These are phyloP conservation scores for Anisogramma anomala DNA, from an alignment of 2,329 filamentous ascomycete species.

Conservation along the genomic window DNA sequence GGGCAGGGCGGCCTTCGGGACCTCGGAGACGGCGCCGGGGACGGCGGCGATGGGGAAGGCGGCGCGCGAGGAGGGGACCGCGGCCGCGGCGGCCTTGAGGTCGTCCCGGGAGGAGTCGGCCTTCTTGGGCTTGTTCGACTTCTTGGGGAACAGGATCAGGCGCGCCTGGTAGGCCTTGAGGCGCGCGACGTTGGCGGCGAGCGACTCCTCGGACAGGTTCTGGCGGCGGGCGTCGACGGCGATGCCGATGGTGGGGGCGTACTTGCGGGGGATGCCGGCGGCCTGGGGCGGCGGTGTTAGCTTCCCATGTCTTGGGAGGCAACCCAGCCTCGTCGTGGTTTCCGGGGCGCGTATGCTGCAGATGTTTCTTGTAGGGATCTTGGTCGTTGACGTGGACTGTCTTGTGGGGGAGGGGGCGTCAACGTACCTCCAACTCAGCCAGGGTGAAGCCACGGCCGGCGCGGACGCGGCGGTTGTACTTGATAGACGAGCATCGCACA, in stretches of 20 bases:
- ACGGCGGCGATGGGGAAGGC: conserved; percentile 63
- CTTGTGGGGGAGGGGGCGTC: background rate
- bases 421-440: conserved; percentile 87
- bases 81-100: conserved; percentile 47
- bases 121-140: conserved; percentile 85
- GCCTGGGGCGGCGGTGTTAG: conserved; percentile 50
- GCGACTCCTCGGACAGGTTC: conserved; percentile 93
- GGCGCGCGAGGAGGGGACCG: conserved; percentile 38
- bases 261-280: conserved; percentile 87
- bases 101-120: conserved; percentile 82
- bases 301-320: conserved; percentile 9
- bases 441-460: conserved; percentile 96
- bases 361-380: background rate
- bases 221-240: conserved; percentile 90
- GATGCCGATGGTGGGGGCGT: conserved; percentile 94
- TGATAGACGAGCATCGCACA: conserved; percentile 94
- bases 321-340: no score
- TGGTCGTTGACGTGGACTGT: background rate
- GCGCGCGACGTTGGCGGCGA: conserved; percentile 89
- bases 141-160: conserved; percentile 95
- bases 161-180: conserved; percentile 96
- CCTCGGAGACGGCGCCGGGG: conserved; percentile 54
- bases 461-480: conserved; percentile 98
- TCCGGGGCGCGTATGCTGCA: background rate
- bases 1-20: conserved; percentile 74